Evolutionary conservation across 2,329 filamentous ascomycete species (phyloP), one percentile per base, ranked within the genome.

Genomic region (Calonectria montana): DNA sequence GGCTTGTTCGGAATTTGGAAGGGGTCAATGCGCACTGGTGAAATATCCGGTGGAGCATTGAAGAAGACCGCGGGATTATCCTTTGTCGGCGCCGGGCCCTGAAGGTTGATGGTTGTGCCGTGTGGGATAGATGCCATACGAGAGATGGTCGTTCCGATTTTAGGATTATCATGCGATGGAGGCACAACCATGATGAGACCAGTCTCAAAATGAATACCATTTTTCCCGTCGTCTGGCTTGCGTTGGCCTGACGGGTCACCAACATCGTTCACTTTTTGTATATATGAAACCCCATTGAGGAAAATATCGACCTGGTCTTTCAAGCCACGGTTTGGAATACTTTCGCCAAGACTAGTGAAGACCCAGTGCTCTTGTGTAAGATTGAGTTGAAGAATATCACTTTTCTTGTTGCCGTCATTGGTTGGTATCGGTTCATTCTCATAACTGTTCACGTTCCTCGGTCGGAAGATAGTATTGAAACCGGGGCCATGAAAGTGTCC

Each of bases 21-120:
- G 0, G 83, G 82, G 0, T 78, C 80, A 10, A 82, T 83, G n/a
- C 74, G 50, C 1, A 80, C 70, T 0, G 48, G 69, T 70, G 12
- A 82, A 75, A 21, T 78, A 73, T 72, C 85, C 85, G 84, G 2
- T 29, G 47, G 13, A 1, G 82, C 82, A 43, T 86, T 86, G 78
- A 86, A 85, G 78, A 86, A 85, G 8, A 83, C 84, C 0, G 84
- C 85, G 25, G 9, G 0, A 48, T 48, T 23, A 29, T 10, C 18
- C 84, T 84, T 65, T 86, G 84, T 1, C 84, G 85, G 29, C 85
- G 86, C 2, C 83, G 83, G 4, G 77, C 85, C 83, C 12, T 53
- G 48, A 4, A 53, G 48, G 27, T 31, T 53, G 48, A 53, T 53
- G 16, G 48, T 53, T 18, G 48, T 53, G 27, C 48, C 48, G 27